Conservation (phyloP, 2,329 filamentous ascomycete genomes). For the Cladobotryum mycophilum region DNA sequence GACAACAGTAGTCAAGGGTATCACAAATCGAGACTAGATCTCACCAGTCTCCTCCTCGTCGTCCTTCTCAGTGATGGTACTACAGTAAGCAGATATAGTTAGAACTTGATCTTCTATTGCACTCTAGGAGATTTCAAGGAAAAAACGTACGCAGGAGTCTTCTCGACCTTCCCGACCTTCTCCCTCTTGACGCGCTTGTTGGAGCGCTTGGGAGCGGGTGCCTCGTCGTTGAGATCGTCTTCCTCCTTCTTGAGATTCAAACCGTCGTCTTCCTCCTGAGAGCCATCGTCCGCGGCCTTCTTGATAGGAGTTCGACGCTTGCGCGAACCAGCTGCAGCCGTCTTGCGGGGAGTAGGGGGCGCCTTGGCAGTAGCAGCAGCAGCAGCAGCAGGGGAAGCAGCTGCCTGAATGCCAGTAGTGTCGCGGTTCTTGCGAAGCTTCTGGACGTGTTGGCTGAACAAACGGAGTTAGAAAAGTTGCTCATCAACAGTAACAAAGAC, state of each 20-base stretch:
- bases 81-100: background rate
- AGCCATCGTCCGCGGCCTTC: slow-evolving; percentile 17
- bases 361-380: slow-evolving; percentile 16
- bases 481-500: slow-evolving; percentile 4
- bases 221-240: slow-evolving; percentile 6
- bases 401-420: slow-evolving; percentile 17
- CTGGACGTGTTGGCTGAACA: slow-evolving; percentile 38
- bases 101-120: background rate
- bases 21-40: background rate
- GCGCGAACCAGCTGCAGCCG: slow-evolving; percentile 14
- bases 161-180: slow-evolving; percentile 7
- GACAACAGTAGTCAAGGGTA: background rate
- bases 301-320: slow-evolving; percentile 25
- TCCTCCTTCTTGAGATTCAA: slow-evolving; percentile 23
- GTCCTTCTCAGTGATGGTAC: background rate
- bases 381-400: slow-evolving; percentile 7
- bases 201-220: background rate
- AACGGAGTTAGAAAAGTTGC: slow-evolving; percentile 15
- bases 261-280: slow-evolving; percentile 21
- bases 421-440: slow-evolving; percentile 36
- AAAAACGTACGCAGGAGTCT: background rate
- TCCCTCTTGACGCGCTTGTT: slow-evolving; percentile 19
- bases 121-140: background rate
- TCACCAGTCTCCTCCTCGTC: background rate
- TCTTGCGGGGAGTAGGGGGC: slow-evolving; percentile 19